A percentile compares a stretch with the other conserved stretches of the same genome.
phyloP scores from a whole-genome alignment of 108 stramenopile genomes.

The Skeletonema menzelii region DNA sequence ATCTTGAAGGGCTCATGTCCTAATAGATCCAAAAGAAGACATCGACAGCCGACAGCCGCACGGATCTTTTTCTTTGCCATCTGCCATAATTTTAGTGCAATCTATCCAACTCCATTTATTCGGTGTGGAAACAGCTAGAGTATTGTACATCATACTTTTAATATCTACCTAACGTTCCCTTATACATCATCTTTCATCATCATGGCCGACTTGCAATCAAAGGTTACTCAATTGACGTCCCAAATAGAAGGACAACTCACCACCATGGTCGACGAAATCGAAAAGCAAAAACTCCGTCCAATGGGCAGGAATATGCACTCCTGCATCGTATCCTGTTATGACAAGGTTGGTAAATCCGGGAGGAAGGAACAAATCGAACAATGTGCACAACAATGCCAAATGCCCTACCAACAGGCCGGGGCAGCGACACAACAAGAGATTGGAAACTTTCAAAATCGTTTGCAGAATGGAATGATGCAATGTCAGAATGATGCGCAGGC shows the following conservation, averaged over 20 bases:
- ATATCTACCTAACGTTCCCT: too few relatives aligned
- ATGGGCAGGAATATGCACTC: conserved; percentile 67
- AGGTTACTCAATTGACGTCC: conserved; percentile 68
- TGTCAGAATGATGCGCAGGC: conserved; percentile 86
- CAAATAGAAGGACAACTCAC: conserved; percentile 71
- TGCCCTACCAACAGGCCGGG: conserved; percentile 71
- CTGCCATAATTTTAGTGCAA: too few relatives aligned
- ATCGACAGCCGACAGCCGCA: too few relatives aligned
- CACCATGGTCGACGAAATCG: conserved; percentile 65
- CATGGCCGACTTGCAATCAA: conserved; percentile 64
- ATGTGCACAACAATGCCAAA: conserved; percentile 76
- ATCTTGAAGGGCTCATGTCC: neutral
- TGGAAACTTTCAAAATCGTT: conserved; percentile 77
- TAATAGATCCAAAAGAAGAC: neutral
- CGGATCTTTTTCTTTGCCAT: too few relatives aligned
- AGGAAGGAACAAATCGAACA: conserved; percentile 65
- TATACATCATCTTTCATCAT: conserved; percentile 2
- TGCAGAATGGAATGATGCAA: conserved; percentile 80
- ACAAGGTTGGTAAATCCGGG: conserved; percentile 76
- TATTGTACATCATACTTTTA: too few relatives aligned
- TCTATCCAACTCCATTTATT: too few relatives aligned
- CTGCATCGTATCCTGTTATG: conserved; percentile 61
- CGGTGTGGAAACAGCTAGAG: too few relatives aligned
- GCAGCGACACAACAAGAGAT: conserved; percentile 78
- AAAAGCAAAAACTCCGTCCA: conserved; percentile 56